Evolutionary conservation across 2,329 filamentous ascomycete genomes (phyloP), one percentile per base, ranked within the genome.

Genomic region (Aspergillus costaricaensis): DNA sequence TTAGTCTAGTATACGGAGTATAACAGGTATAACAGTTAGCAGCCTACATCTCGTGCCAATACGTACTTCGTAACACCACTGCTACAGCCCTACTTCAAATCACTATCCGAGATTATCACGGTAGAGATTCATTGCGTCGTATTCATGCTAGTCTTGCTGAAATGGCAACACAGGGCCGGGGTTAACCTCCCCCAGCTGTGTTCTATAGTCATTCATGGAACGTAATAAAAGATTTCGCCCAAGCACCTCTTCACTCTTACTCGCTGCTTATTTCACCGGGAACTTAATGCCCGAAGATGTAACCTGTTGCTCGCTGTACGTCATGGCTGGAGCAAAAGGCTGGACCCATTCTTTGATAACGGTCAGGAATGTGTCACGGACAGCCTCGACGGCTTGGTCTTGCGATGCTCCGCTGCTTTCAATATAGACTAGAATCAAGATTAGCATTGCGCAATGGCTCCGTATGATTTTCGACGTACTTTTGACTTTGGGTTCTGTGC

Each of bases 401-500:
- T 68, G 70, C 55, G 74, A 76, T 12, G 68, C 60, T 41, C 72
- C 69, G 59, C 76, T 77, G 62, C 76, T 76, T 65, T 79, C 77
- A 44, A 79, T 79, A 59, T 79, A 79, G 58, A 77, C 77, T 79
- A 60, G 39, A 4, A 48, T 9, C 30, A n/a, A 7, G 21, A 51
- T 57, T 62, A 65, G 41, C 25, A 32, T 14, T n/a, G 12, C 3
- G 15, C 21, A 8, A 14, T 10, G 32, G 36, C 7, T n/a, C 43
- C n/a, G 14, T 8, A 21, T 4, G 4, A 54, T 36, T 8, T 39
- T n/a, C 48, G 58, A 70, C 77, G 70, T 70, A 82, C 80, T 73
- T 68, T 89, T 89, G 63, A 89, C 86, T 77, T 89, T 89, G 0
- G 86, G 86, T 72, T 89, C 86, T 2, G 86, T 89, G 2, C 86